A percentile compares a stretch with the other conserved stretches of the same genome.
phyloP scores from a whole-genome alignment of 768 basidiomycete genomes.

The Termitomyces sp. region DNA sequence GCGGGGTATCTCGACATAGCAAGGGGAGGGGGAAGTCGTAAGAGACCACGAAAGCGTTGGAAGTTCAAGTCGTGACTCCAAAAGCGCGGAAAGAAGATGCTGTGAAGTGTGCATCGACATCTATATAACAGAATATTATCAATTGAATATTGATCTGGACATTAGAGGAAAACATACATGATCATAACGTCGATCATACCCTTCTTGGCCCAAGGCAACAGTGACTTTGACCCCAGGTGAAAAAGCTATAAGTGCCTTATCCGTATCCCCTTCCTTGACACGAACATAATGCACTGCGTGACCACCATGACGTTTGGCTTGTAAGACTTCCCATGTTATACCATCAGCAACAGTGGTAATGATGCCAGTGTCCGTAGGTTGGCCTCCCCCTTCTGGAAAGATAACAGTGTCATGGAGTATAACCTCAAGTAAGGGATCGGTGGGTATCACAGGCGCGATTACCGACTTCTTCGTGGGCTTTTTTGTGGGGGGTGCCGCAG shows the following conservation, averaged over 20 bases:
- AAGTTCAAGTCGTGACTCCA: conserved; percentile 59
- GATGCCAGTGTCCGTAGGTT: conserved; percentile 70
- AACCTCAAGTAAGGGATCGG: conserved; percentile 55
- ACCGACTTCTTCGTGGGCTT: conserved; percentile 60
- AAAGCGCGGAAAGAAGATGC: conserved; percentile 77
- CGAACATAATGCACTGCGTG: conserved; percentile 73
- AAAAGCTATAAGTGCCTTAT: conserved; percentile 45
- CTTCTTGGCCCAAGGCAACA: conserved; percentile 54
- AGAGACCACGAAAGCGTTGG: conserved; percentile 84
- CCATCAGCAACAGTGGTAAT: conserved; percentile 44
- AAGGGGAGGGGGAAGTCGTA: conserved; percentile 60
- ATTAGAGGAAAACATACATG: conserved; percentile 48
- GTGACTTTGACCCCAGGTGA: conserved; percentile 47
- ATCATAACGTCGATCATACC: conserved; percentile 66
- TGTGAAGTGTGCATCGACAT: conserved; percentile 87
- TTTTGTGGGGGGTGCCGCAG: conserved; percentile 32
- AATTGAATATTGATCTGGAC: background rate
- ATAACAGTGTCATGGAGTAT: conserved; percentile 74
- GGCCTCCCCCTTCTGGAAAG: conserved; percentile 82
- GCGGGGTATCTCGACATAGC: conserved; percentile 75
- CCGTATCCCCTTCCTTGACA: conserved; percentile 33
- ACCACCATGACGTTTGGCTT: conserved; percentile 67
- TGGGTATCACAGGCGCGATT: conserved; percentile 38
- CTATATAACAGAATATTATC: conserved; percentile 30
- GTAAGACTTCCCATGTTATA: conserved; percentile 54